A percentile compares a stretch with the other conserved stretches of the same genome.
phyloP scores from a whole-genome alignment of 208 protist genomes.

The Trypanosoma congolense region DNA sequence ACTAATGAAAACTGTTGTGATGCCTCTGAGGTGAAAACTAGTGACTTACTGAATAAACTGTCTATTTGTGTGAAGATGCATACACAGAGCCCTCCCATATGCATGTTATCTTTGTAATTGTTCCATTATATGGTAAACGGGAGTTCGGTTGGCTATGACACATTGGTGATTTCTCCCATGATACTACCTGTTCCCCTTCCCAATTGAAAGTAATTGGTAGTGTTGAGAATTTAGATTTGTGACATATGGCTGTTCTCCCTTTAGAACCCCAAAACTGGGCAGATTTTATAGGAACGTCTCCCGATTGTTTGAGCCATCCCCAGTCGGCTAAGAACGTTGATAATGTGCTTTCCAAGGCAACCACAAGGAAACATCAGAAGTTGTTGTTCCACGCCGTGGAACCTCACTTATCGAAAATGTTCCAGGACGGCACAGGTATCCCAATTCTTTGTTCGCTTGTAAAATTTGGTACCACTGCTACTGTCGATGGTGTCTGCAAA shows the following conservation, averaged over 20 bases:
- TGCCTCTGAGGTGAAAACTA: too few species aligned
- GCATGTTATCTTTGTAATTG: too few species aligned
- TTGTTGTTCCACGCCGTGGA: conserved; percentile 48
- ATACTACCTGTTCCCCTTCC: neutral
- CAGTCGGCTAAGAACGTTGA: conserved; percentile 69
- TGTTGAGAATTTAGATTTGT: conserved; percentile 1
- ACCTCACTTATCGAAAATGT: conserved; percentile 42
- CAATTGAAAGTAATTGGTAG: neutral
- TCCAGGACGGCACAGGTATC: conserved; percentile 35
- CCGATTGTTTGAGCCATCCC: conserved; percentile 39
- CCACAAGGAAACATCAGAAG: conserved; percentile 60
- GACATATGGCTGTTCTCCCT: conserved; percentile 26
- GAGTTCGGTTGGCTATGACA: too few species aligned
- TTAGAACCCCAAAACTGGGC: conserved; percentile 63
- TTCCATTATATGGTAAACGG: too few species aligned
- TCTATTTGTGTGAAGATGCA: too few species aligned
- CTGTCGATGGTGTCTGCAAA: conserved; percentile 44
- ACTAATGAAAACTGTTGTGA: too few species aligned
- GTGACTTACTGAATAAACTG: too few species aligned
- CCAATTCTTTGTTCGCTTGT: conserved; percentile 71
- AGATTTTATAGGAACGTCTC: conserved; percentile 49
- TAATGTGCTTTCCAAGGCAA: conserved; percentile 63
- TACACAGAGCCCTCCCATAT: too few species aligned
- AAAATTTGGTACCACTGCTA: conserved; percentile 59
- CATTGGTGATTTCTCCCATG: neutral